Evolutionary conservation across 2,329 filamentous ascomycete genomes (phyloP).

Genomic region (Lasiodiplodia hormozganensis): DNA sequence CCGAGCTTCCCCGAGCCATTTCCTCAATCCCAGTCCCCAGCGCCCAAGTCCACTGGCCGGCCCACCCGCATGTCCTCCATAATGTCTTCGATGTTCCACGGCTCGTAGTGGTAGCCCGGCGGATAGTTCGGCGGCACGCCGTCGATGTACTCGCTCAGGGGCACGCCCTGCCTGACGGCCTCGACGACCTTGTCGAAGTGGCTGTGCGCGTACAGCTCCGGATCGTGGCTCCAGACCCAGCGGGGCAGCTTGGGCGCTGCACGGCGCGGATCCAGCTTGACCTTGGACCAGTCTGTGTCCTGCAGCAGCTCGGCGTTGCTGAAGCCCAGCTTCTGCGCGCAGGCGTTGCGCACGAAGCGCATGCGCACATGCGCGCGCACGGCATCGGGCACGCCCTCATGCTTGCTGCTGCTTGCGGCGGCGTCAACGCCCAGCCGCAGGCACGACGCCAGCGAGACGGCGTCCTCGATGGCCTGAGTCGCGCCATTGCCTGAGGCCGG

Average conservation of each 20-base stretch:
- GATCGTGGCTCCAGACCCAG: slow-evolving; percentile 56
- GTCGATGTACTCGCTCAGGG: slow-evolving; percentile 35
- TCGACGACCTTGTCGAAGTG: slow-evolving; percentile 52
- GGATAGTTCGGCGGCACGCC: slow-evolving; percentile 54
- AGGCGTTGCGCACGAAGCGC: slow-evolving; percentile 56
- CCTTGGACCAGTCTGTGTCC: slow-evolving; percentile 57
- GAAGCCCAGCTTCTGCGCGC: slow-evolving; percentile 58
- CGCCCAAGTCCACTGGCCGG: slow-evolving; percentile 42
- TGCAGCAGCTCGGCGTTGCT: slow-evolving; percentile 56
- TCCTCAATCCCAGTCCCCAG: slow-evolving; percentile 42
- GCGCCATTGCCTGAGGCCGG: slow-evolving; percentile 55
- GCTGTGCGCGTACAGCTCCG: slow-evolving; percentile 53
- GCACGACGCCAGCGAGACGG: slow-evolving; percentile 54
- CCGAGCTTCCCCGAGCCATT: no score
- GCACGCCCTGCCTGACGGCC: slow-evolving; percentile 44
- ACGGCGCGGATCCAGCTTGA: slow-evolving; percentile 53
- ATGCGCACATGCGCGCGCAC: slow-evolving; percentile 51
- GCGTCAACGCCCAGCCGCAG: slow-evolving; percentile 50
- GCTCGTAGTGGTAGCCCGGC: slow-evolving; percentile 49
- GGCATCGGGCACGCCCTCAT: slow-evolving; percentile 43
- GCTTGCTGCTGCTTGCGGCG: slow-evolving; percentile 19
- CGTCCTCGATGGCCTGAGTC: slow-evolving; percentile 57
- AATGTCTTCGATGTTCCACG: slow-evolving; percentile 53
- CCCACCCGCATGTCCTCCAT: slow-evolving; percentile 49
- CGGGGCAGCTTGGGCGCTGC: slow-evolving; percentile 54